Evolutionary conservation across 768 basidiomycete species (phyloP).

Genomic region (Panus rudis): DNA sequence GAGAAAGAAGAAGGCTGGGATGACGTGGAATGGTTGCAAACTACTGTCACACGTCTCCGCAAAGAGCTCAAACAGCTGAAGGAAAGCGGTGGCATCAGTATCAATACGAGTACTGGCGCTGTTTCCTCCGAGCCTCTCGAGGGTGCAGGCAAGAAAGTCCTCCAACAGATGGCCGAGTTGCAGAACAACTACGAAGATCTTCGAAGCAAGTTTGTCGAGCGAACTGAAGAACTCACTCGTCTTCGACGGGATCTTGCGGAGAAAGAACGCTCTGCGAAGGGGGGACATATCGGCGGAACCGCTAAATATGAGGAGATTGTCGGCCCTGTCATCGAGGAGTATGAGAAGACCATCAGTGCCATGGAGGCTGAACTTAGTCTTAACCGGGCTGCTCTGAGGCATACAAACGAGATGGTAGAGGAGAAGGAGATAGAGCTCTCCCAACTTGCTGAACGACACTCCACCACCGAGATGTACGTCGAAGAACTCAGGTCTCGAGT

Average conservation of each 20-base stretch:
- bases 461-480: constrained; percentile 78
- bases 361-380: constrained; percentile 91
- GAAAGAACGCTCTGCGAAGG: constrained; percentile 50
- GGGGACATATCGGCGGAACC: constrained; percentile 60
- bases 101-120: constrained; percentile 11
- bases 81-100: constrained; percentile 41
- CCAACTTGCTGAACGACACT: constrained; percentile 58
- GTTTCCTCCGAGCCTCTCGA: constrained; percentile 34
- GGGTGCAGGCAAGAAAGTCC: constrained; percentile 65
- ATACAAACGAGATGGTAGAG: constrained; percentile 88
- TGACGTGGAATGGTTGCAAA: constrained; percentile 93
- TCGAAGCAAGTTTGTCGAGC: constrained; percentile 77
- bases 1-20: constrained; percentile 99
- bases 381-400: constrained; percentile 78
- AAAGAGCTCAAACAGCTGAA: constrained; percentile 82
- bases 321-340: constrained; percentile 96
- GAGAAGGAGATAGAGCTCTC: constrained; percentile 83
- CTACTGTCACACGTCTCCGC: constrained; percentile 74
- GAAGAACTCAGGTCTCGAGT: constrained; percentile 79
- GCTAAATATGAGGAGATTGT: constrained; percentile 84
- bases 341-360: constrained; percentile 92
- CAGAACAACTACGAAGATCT: constrained; percentile 83
- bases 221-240: constrained; percentile 82
- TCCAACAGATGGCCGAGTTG: constrained; percentile 76
- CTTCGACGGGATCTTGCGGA: constrained; percentile 75